Conservation (phyloP, 2,329 filamentous ascomycete species). For the Apiospora aurea region DNA sequence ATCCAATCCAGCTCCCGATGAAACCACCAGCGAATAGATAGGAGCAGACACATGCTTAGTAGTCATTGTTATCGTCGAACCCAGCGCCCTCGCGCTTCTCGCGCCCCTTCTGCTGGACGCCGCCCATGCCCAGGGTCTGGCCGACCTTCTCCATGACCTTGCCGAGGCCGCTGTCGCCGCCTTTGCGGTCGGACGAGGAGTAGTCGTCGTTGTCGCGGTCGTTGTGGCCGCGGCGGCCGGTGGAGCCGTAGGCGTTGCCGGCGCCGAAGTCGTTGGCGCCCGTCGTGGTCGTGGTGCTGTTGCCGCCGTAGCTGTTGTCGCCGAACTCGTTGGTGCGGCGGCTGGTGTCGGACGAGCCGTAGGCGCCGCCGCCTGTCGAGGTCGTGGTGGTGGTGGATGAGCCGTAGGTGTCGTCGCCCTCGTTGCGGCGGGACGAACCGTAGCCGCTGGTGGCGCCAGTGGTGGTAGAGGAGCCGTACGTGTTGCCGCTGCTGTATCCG, state of each 20-base stretch:
- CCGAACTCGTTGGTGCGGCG: slow-evolving; percentile 48
- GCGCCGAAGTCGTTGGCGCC: slow-evolving; percentile 25
- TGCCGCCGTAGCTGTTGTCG: slow-evolving; percentile 45
- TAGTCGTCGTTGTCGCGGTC: slow-evolving; percentile 27
- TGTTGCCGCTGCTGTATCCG: slow-evolving; percentile 34
- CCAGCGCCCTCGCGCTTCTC: slow-evolving; percentile 55
- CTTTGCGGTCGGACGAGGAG: slow-evolving; percentile 14
- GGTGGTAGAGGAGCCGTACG: slow-evolving; percentile 34
- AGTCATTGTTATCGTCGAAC: slow-evolving; percentile 34
- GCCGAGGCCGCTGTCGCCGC: slow-evolving; percentile 49
- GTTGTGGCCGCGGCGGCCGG: slow-evolving; percentile 27
- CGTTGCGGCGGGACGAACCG: slow-evolving; percentile 29
- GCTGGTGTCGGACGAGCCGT: slow-evolving; percentile 17
- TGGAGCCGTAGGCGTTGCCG: slow-evolving; percentile 27
- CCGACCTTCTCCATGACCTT: slow-evolving; percentile 67
- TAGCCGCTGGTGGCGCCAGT: slow-evolving; percentile 27
- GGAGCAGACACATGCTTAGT: slow-evolving; percentile 8
- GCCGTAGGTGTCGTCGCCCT: slow-evolving; percentile 29
- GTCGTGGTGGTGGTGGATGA: slow-evolving; percentile 30
- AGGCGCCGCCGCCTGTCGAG: slow-evolving; percentile 25
- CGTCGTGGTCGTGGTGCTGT: slow-evolving; percentile 29
- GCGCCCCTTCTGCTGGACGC: slow-evolving; percentile 55
- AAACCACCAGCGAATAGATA: background rate
- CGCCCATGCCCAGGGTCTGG: slow-evolving; percentile 54
- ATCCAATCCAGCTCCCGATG: background rate